Percentiles rank a stretch among this genome's conserved stretches.
Conservation (phyloP, 2,329 filamentous ascomycete genomes). For the Colletotrichum lentis region DNA sequence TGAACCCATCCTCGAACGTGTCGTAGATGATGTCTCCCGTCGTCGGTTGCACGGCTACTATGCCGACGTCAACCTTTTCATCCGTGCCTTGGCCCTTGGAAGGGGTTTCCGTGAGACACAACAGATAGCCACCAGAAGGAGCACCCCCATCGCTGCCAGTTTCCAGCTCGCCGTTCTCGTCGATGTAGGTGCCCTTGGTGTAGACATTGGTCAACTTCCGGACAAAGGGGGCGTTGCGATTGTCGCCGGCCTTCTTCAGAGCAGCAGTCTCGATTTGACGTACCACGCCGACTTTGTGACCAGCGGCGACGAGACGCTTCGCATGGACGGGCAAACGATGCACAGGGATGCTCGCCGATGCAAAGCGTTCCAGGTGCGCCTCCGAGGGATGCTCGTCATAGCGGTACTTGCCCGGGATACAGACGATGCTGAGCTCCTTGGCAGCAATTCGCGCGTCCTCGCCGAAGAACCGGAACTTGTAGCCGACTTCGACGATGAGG, state of each 20-base stretch:
- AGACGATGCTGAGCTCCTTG: conserved; percentile 92
- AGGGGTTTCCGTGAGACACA: conserved; percentile 88
- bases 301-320: conserved; percentile 88
- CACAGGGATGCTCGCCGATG: conserved; percentile 93
- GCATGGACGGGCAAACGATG: conserved; percentile 92
- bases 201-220: conserved; percentile 95
- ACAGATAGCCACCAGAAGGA: conserved; percentile 80
- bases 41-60: conserved; percentile 92
- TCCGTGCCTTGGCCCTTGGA: conserved; percentile 83
- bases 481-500: conserved; percentile 93
- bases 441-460: conserved; percentile 91
- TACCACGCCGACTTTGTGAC: conserved; percentile 95
- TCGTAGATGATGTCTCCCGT: conserved; percentile 97
- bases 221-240: conserved; percentile 89
- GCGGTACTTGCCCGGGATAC: conserved; percentile 92
- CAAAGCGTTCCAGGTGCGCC: conserved; percentile 89
- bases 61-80: conserved; percentile 90
- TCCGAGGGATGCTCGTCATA: conserved; percentile 96
- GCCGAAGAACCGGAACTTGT: conserved; percentile 97
- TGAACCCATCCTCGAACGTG: conserved; percentile 95
- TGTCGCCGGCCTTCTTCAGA: conserved; percentile 93
- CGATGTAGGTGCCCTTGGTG: conserved; percentile 97
- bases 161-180: conserved; percentile 85
- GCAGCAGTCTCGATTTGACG: conserved; percentile 95
- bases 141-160: conserved; percentile 57